Evolutionary conservation across 2,329 filamentous ascomycete genomes (phyloP).

Genomic region (Zymoseptoria crescenta): DNA sequence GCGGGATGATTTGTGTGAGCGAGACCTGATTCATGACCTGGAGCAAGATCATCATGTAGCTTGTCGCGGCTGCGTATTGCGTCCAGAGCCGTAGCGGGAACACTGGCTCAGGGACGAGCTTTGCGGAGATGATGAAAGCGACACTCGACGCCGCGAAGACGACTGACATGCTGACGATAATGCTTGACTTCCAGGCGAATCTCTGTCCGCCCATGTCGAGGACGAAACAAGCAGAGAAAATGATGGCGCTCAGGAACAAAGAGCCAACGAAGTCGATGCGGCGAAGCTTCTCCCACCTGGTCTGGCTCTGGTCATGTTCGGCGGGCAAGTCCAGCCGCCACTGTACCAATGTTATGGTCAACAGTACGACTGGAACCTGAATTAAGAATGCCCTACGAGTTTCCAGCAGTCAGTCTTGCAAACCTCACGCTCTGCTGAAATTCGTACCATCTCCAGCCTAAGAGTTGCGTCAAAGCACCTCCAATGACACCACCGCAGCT

Average conservation of each 20-base stretch:
- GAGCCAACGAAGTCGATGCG: slow-evolving; percentile 55
- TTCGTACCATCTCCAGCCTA: slow-evolving; percentile 58
- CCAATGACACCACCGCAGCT: slow-evolving; percentile 50
- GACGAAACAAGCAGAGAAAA: slow-evolving; percentile 39
- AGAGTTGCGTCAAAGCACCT: slow-evolving; percentile 52
- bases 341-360: slow-evolving; percentile 44
- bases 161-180: slow-evolving; percentile 22
- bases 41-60: slow-evolving; percentile 45
- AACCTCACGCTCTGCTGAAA: not conserved
- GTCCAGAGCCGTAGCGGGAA: slow-evolving; percentile 50
- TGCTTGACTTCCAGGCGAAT: slow-evolving; percentile 32
- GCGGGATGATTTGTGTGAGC: slow-evolving; percentile 57
- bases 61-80: slow-evolving; percentile 46
- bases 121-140: slow-evolving; percentile 19
- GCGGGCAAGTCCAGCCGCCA: slow-evolving; percentile 18
- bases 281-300: slow-evolving; percentile 32
- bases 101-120: slow-evolving; percentile 38
- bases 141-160: slow-evolving; percentile 5
- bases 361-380: slow-evolving; percentile 48
- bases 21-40: slow-evolving; percentile 53
- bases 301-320: slow-evolving; percentile 2
- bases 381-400: slow-evolving; percentile 46
- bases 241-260: slow-evolving; percentile 36
- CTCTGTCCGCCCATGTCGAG: slow-evolving; percentile 44
- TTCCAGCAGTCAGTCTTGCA: not conserved